Percentiles rank a stretch among this genome's conserved stretches.
These are phyloP conservation scores for Fusarium sp. DNA, from an alignment of 2,329 filamentous ascomycete genomes.

Conservation along the genomic window DNA sequence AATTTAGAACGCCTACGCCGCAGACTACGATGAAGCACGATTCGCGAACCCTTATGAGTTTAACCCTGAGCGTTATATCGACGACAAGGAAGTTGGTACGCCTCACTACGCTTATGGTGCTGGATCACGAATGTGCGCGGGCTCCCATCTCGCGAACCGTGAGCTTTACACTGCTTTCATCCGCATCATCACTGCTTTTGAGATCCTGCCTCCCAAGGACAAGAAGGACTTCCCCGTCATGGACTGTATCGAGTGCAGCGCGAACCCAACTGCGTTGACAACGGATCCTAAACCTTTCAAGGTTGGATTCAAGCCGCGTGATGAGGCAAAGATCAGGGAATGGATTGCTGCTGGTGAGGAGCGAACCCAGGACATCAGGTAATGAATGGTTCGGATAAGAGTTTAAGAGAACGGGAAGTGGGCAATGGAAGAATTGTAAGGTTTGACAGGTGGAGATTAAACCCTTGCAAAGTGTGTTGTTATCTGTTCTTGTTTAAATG, in stretches of 20 bases:
- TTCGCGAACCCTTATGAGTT: slow-evolving; percentile 74
- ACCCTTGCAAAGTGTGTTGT: neutral
- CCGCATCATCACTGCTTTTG: slow-evolving; percentile 69
- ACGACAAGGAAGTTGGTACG: slow-evolving; percentile 66
- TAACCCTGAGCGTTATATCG: slow-evolving; percentile 77
- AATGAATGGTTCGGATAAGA: neutral
- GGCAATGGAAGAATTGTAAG: slow-evolving; percentile 19
- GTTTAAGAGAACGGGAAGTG: slow-evolving; percentile 11
- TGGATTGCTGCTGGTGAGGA: slow-evolving; percentile 68
- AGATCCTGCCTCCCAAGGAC: slow-evolving; percentile 63
- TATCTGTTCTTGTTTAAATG: slow-evolving; percentile 16
- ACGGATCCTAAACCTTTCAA: slow-evolving; percentile 74
- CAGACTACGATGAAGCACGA: slow-evolving; percentile 77
- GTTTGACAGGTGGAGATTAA: slow-evolving; percentile 22
- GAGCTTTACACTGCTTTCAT: slow-evolving; percentile 72
- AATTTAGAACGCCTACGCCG: slow-evolving; percentile 76
- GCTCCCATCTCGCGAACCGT: slow-evolving; percentile 72
- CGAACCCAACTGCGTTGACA: slow-evolving; percentile 68
- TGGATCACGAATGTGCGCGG: slow-evolving; percentile 73
- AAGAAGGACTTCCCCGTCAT: slow-evolving; percentile 63
- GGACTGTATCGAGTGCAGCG: slow-evolving; percentile 68
- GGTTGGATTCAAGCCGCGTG: slow-evolving; percentile 55
- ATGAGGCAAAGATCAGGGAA: slow-evolving; percentile 57
- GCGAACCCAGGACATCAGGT: slow-evolving; percentile 58
- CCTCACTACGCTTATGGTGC: slow-evolving; percentile 74